Conservation (phyloP, 148 eudicot genomes). For the Dianthus caryophyllus region DNA sequence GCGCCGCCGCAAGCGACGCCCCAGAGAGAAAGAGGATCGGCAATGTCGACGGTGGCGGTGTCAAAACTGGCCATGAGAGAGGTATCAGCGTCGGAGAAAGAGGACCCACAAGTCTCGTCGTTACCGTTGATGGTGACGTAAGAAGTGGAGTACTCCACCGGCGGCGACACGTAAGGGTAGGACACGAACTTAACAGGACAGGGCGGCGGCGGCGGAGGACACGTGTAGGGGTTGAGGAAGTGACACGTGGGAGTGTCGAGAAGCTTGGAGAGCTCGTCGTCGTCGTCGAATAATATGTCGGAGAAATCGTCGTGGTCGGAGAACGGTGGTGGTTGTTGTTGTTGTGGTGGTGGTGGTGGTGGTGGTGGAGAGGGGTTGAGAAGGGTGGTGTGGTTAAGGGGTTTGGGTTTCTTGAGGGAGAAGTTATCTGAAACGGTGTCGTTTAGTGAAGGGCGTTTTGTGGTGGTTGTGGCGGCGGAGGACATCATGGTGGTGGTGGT, state of each 20-base stretch:
- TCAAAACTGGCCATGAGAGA: slow-evolving; percentile 73
- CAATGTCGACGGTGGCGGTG: slow-evolving; percentile 18
- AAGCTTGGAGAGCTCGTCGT: slow-evolving; percentile 47
- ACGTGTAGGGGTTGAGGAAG: background rate
- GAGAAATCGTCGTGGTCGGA: slow-evolving; percentile 12
- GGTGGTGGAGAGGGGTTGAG: background rate
- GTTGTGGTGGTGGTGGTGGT: background rate
- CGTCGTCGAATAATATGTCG: slow-evolving; percentile 22
- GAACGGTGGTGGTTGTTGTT: background rate
- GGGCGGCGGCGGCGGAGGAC: slow-evolving; percentile 20
- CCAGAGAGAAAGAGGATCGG: background rate
- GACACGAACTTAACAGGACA: slow-evolving; percentile 42
- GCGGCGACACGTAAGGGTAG: slow-evolving; percentile 35
- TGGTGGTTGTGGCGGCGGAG: background rate
- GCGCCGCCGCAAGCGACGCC: slow-evolving; percentile 18
- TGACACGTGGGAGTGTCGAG: slow-evolving; percentile 26
- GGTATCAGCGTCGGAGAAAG: slow-evolving; percentile 53
- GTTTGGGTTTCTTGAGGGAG: slow-evolving; percentile 19
- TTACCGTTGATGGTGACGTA: slow-evolving; percentile 65
- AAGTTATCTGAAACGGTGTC: background rate
- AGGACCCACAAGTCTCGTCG: slow-evolving; percentile 71
- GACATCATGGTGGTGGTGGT: background rate
- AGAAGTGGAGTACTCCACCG: slow-evolving; percentile 32
- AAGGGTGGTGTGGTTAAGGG: background rate
- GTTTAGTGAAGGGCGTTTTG: background rate